Conservation (phyloP, 768 basidiomycete genomes). For the Psilocybe sp. region DNA sequence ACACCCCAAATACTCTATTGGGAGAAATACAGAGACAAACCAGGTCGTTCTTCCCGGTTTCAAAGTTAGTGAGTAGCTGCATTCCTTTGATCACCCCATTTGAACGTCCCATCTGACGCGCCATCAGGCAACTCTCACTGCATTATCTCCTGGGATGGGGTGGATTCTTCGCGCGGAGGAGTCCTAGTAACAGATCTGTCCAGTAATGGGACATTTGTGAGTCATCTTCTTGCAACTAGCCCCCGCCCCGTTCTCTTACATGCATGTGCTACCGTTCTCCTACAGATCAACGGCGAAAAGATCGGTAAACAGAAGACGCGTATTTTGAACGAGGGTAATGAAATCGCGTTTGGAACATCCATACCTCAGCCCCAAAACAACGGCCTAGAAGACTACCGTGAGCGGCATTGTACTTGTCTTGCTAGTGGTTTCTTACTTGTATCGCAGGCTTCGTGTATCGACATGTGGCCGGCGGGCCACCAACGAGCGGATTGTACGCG, state of each 20-base stretch:
- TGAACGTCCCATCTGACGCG: not conserved
- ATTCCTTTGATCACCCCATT: not conserved
- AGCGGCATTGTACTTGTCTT: slow-evolving; percentile 22
- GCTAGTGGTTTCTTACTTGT: not conserved
- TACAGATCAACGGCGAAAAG: slow-evolving; percentile 65
- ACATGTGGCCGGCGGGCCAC: slow-evolving; percentile 49
- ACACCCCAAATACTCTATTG: slow-evolving; percentile 47
- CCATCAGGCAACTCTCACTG: slow-evolving; percentile 56
- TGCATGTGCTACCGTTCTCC: not conserved
- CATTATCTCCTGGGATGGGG: slow-evolving; percentile 57
- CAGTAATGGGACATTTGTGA: slow-evolving; percentile 74
- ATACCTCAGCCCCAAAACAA: slow-evolving; percentile 40
- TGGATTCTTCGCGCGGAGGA: slow-evolving; percentile 33
- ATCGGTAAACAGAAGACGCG: slow-evolving; percentile 55
- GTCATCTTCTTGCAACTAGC: slow-evolving; percentile 17
- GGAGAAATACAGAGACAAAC: slow-evolving; percentile 49
- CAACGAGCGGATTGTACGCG: slow-evolving; percentile 54
- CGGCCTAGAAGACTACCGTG: slow-evolving; percentile 72
- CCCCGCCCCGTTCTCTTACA: not conserved
- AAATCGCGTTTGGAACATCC: slow-evolving; percentile 78
- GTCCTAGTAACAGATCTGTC: slow-evolving; percentile 56
- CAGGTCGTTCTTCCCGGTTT: slow-evolving; percentile 59
- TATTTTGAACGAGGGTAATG: slow-evolving; percentile 75
- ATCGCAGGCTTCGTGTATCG: slow-evolving; percentile 69
- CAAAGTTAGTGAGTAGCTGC: slow-evolving; percentile 64